These are phyloP conservation scores for Eucalyptus melliodora DNA, from an alignment of 345 rosid genomes.

Conservation along the genomic window DNA sequence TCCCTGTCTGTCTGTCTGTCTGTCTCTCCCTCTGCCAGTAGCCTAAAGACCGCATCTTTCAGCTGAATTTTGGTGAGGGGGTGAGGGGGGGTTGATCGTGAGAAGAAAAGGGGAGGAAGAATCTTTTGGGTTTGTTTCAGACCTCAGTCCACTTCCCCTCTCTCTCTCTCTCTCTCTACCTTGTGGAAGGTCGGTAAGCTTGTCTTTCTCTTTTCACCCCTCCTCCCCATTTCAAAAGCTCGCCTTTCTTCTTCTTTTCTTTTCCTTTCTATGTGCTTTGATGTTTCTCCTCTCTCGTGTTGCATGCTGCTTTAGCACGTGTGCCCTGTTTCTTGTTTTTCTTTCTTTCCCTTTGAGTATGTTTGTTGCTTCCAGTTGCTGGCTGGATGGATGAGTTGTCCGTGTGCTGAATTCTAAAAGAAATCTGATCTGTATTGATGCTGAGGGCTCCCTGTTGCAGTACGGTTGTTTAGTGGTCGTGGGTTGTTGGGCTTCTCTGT, in stretches of 20 bases:
- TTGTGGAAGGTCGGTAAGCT: slow-evolving; percentile 1
- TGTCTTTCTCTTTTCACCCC: neutral
- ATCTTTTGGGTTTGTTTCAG: neutral
- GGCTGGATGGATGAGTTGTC: neutral
- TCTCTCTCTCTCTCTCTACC: neutral
- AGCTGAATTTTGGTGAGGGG: neutral
- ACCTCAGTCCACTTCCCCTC: neutral
- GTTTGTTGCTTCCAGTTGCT: neutral
- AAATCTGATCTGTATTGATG: neutral
- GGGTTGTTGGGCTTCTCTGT: neutral
- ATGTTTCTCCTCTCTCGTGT: neutral
- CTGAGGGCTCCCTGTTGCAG: neutral
- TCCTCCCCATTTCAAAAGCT: neutral
- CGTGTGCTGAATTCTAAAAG: neutral
- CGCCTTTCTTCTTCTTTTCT: neutral
- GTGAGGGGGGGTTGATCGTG: neutral
- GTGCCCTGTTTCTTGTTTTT: neutral
- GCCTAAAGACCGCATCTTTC: neutral
- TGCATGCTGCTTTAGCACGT: neutral
- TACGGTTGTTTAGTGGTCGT: neutral
- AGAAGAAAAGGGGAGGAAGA: neutral
- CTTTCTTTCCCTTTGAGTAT: neutral
- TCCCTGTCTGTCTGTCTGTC: neutral
- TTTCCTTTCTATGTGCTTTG: neutral
- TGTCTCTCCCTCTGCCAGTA: neutral